Base-by-base conservation (phyloP, 106 monocot species). In the Dioscorea zingiberensis region DNA sequence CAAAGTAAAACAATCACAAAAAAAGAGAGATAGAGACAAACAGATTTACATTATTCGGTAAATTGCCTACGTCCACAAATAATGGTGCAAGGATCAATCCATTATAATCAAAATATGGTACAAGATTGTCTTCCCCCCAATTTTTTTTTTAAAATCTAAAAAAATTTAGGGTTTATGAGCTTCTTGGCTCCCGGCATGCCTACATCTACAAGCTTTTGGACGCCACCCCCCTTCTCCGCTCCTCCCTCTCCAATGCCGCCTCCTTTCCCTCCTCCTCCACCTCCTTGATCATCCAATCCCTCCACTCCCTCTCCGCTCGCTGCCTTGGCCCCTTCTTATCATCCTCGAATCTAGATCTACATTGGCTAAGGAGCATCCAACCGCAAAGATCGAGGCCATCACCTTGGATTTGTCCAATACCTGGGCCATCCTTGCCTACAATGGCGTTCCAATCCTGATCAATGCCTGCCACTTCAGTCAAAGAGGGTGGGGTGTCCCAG, bases 361-460 rank as follows among this genome's bases (percentile, higher is more conserved):
- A 6, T 21, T 58, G 29, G 44, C 65, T 1, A 81, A 70, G 55
- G 86, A 83, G 44, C 71, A 69, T 14, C 74, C 94, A 8, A 79
- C 80, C 18, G 67, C 60, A 18, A 82, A 85, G 17, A 44, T 90
- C 25, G 81, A 77, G 25, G 71, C 90, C 51, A 77, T 94, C 65
- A 76, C 90, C 1, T 54, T 81, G 7, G 94, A 94, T 28, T 59
- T 69, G 16, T 14, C 68, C 55, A 81, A 79, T 64, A 83, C 82
- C 8, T 94, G 94, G 94, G 94, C 90, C 2, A 64, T 89, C 7
- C 63, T 84, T 1, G 94, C 94, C 15, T 90, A 94, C 67, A 84
- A 87, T 21, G 94, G 94, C 4, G 64, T 94, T 44, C 16, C 78
- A 5, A 62, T 84, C 19, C 67, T 94, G 16, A 64, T 90, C 32